Conservation (phyloP, 208 protist genomes). For the Jaenimonas drosophilae region DNA sequence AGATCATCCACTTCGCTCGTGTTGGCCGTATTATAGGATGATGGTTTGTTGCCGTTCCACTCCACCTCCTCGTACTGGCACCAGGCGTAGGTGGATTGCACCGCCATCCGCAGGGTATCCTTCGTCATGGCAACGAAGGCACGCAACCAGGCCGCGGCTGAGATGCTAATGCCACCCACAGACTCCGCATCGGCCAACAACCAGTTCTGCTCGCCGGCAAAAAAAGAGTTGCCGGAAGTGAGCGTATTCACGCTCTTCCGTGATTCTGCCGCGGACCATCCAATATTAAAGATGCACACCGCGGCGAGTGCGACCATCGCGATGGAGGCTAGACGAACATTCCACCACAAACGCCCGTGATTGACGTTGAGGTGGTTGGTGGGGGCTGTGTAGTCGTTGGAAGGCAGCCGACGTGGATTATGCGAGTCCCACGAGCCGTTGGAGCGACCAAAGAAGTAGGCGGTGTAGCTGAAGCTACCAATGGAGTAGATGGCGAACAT, state of each 20-base stretch:
- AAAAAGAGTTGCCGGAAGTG: too few species aligned
- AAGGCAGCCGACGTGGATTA: background rate
- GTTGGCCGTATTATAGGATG: background rate
- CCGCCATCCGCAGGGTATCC: background rate
- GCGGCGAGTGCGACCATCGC: background rate
- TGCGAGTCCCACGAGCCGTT: background rate
- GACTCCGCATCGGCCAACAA: too few species aligned
- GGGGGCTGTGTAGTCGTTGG: constrained; percentile 7
- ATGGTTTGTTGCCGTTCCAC: background rate
- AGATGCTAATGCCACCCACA: background rate
- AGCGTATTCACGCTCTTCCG: too few species aligned
- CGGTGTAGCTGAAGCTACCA: background rate
- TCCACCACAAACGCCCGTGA: background rate
- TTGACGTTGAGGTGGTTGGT: constrained; percentile 2
- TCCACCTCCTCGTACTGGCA: background rate
- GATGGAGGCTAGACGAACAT: background rate
- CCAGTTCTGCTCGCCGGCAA: too few species aligned
- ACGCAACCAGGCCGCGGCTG: background rate
- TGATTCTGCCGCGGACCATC: too few species aligned
- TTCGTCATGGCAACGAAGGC: background rate
- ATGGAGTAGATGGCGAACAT: background rate
- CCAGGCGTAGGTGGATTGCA: background rate
- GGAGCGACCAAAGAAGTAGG: constrained; percentile 1
- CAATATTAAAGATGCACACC: background rate
- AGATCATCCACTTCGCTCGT: background rate